Evolutionary conservation across 441 rosid species (phyloP), one percentile per base, ranked within the genome.

Genomic region (Populus hybrid): DNA sequence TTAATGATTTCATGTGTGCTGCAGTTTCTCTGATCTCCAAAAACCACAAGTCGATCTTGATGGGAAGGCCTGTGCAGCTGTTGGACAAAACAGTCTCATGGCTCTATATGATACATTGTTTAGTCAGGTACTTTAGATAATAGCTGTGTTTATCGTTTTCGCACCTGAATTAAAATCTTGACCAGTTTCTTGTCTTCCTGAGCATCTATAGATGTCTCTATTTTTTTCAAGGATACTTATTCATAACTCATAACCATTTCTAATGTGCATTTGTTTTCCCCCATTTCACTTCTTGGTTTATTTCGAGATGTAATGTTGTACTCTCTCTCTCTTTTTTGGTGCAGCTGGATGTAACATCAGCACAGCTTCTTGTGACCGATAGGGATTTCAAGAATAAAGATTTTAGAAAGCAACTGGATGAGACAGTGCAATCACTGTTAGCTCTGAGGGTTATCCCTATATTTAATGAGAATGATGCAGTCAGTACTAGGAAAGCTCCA

Each of bases 31-130:
- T 78, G 98, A 96, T 82, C 97, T 96, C 26, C 99, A 96, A 81
- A 94, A 93, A 78, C 98, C 98, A 64, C 99, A 91, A 80, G 78
- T 77, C 76, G 98, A 96, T 66, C 90, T 93, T 75, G 94, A 92
- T 83, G 99, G 99, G 77, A 96, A 96, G 88, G 99, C 97, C 21
- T 96, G 98, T 84, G 99, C 99, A 26, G 99, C 92, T 82, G 99
- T 96, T 80, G 99, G 98, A 76, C 99, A 96, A 82, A 96, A 90
- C 73, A 87, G 98, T 78, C 92, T 96, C 73, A 94, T 96, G 99
- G 97, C 98, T 82, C 85, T 94, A 70, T 96, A 91, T 79, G 99
- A 96, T 85, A 72, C 94, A 18, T 78, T 96, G 87, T 96, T 96
- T 74, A 85, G 86, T 77, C 97, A 96, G 97, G 99, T 94, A 80